These are phyloP conservation scores for Crepidotus variabilis DNA, from an alignment of 768 basidiomycete species.

Conservation along the genomic window DNA sequence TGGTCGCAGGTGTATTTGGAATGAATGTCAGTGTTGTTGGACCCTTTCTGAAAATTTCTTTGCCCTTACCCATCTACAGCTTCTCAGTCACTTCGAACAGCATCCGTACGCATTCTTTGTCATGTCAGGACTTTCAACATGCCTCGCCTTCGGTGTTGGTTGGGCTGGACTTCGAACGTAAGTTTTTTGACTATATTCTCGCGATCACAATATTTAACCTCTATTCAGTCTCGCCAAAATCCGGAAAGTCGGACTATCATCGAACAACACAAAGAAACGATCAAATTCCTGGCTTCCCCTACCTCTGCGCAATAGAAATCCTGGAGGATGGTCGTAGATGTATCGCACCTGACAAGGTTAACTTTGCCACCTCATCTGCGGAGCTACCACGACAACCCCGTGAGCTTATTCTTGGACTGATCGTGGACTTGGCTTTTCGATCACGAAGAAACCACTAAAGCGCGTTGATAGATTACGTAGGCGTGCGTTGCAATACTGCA, in stretches of 20 bases:
- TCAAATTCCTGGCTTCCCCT: conserved; percentile 40
- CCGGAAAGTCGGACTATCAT: conserved; percentile 43
- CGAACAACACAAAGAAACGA: conserved; percentile 21
- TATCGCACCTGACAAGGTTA: neutral
- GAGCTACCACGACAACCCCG: neutral
- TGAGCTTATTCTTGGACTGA: neutral
- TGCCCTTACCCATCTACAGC: conserved; percentile 32
- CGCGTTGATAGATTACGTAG: neutral
- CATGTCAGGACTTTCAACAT: conserved; percentile 57
- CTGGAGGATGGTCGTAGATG: conserved; percentile 37
- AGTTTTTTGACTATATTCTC: conserved; percentile 11
- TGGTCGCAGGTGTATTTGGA: conserved; percentile 89
- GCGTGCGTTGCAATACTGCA: too few species aligned
- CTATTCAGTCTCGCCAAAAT: conserved; percentile 37
- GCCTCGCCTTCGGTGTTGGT: conserved; percentile 59
- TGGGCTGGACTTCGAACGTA: conserved; percentile 64
- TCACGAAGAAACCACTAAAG: neutral
- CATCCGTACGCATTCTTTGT: conserved; percentile 71
- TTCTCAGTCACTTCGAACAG: conserved; percentile 70
- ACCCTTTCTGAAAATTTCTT: conserved; percentile 1
- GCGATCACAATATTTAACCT: conserved; percentile 1
- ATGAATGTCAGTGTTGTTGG: conserved; percentile 75
- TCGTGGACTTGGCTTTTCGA: neutral
- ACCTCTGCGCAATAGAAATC: conserved; percentile 37
- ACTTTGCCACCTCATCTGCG: neutral